phyloP scores from a whole-genome alignment of 108 stramenopile species.

The Nannochloropsis granulata region DNA sequence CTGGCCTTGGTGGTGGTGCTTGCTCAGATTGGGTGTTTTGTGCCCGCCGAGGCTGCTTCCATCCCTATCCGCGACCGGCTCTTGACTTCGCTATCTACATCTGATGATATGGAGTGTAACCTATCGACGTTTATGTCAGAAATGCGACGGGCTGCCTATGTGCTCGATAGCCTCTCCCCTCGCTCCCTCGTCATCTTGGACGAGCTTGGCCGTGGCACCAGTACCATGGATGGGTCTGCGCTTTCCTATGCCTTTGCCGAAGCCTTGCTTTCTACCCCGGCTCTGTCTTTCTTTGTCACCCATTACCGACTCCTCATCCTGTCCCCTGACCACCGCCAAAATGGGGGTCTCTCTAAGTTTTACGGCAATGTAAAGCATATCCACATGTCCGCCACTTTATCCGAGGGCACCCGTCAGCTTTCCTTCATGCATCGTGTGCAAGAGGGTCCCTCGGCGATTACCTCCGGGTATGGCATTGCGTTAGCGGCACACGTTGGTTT shows the following conservation, averaged over 20 bases:
- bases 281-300: slow-evolving; percentile 26
- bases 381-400: not conserved
- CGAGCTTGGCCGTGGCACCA: slow-evolving; percentile 32
- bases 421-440: not conserved
- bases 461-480: not conserved
- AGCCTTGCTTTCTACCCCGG: not conserved
- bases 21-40: slow-evolving; percentile 36
- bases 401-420: not conserved
- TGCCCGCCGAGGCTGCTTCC: slow-evolving; percentile 18
- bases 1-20: slow-evolving; percentile 28
- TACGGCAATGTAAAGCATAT: not conserved
- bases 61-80: slow-evolving; percentile 19
- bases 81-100: slow-evolving; percentile 26
- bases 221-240: slow-evolving; percentile 21
- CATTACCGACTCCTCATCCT: slow-evolving; percentile 7
- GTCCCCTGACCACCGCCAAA: not conserved
- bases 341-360: not conserved
- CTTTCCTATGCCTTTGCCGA: slow-evolving; percentile 19
- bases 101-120: slow-evolving; percentile 40
- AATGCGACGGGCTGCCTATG: slow-evolving; percentile 28
- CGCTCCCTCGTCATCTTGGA: slow-evolving; percentile 37
- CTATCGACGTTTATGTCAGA: slow-evolving; percentile 28
- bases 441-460: not conserved
- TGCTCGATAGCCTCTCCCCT: slow-evolving; percentile 42
- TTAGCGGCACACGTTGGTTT: not conserved